Base-by-base conservation (phyloP, 2,329 filamentous ascomycete genomes). In the Biscogniauxia sp. region DNA sequence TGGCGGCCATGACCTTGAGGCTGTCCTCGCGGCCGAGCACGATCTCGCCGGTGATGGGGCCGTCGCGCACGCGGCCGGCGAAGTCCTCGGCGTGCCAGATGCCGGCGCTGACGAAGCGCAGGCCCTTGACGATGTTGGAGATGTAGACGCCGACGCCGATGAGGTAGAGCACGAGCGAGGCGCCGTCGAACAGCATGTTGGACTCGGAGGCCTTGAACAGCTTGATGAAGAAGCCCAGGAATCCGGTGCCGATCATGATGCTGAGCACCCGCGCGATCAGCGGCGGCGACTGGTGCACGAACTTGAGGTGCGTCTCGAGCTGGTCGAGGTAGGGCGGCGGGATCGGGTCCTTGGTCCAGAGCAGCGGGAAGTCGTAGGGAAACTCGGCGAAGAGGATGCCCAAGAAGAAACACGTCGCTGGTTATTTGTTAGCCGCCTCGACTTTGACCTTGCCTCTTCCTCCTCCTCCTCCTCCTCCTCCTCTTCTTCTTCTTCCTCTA, bases 341-440 rank as follows among this genome's bases (percentile, higher is more conserved):
- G 57, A 90, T 82, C 58, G 81, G 82, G 51, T 85, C 87, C 28
- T 86, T 86, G 56, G 88, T 89, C 84, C 92, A 96, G 57, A 96
- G 89, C 64, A 95, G 88, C 62, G 92, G 90, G 80, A 92, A 95
- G 82, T 96, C 95, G 82, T 98, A 99, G 63, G 95, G 93, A 78
- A 98, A 96, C 65, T 89, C 88, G 70, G 93, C 93, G 85, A 98
- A 99, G 77, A 99, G 89, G 76, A 98, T 93, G 70, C 95, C 95
- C 66, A 99, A 90, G 85, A 98, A 97, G 86, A 99, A 99, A 77
- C 92, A 97, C 67, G 91, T 93, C 66, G 90, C 90, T 93, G 56
- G 26, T 9, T 32, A 7, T 32, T 32, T 7, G 9, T 52, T 20
- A 20, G 51, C 23, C 19, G 13, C 23, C n/a, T n/a, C 23, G 23